A percentile compares a stretch with the other conserved stretches of the same genome.
Evolutionary conservation across 2,329 filamentous ascomycete genomes (phyloP).

Genomic region (Alternaria ventricosa): DNA sequence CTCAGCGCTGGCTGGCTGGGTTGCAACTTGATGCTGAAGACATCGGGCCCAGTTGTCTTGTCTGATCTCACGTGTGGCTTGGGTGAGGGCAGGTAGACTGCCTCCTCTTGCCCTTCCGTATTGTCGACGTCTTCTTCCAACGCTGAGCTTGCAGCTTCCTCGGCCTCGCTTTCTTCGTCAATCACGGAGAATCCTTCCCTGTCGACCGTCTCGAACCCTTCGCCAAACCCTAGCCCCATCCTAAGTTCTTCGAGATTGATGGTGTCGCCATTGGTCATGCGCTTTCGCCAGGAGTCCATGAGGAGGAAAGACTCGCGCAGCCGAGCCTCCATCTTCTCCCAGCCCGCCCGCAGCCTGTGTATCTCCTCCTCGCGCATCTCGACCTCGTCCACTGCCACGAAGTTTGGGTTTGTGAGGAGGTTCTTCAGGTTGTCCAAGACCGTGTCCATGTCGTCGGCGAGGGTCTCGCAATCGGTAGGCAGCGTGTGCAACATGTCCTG

Average conservation of each 20-base stretch:
- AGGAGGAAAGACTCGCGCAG: slow-evolving; percentile 90
- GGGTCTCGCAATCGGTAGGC: slow-evolving; percentile 69
- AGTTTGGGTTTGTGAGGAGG: slow-evolving; percentile 92
- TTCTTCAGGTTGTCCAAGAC: slow-evolving; percentile 82
- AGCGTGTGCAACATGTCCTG: slow-evolving; percentile 52
- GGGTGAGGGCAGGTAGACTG: slow-evolving; percentile 31
- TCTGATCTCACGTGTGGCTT: slow-evolving; percentile 25
- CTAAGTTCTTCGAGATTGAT: slow-evolving; percentile 68
- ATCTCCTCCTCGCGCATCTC: slow-evolving; percentile 94
- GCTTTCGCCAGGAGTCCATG: slow-evolving; percentile 89
- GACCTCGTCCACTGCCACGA: slow-evolving; percentile 94
- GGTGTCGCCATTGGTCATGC: slow-evolving; percentile 73
- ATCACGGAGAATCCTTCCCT: slow-evolving; percentile 39
- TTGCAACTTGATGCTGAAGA: slow-evolving; percentile 45
- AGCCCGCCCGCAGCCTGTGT: slow-evolving; percentile 77
- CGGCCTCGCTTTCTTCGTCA: slow-evolving; percentile 28
- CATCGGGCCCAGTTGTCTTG: slow-evolving; percentile 31
- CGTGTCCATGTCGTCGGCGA: slow-evolving; percentile 75
- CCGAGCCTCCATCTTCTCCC: slow-evolving; percentile 90
- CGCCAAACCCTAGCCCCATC: slow-evolving; percentile 66
- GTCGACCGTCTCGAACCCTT: slow-evolving; percentile 49
- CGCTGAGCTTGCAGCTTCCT: slow-evolving; percentile 35
- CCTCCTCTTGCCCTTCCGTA: slow-evolving; percentile 13
- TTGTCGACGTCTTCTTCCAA: slow-evolving; percentile 40
- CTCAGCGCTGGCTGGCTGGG: slow-evolving; percentile 39